Evolutionary conservation across 129 eudicot species (phyloP).

Genomic region (Dittrichia graveolens): DNA sequence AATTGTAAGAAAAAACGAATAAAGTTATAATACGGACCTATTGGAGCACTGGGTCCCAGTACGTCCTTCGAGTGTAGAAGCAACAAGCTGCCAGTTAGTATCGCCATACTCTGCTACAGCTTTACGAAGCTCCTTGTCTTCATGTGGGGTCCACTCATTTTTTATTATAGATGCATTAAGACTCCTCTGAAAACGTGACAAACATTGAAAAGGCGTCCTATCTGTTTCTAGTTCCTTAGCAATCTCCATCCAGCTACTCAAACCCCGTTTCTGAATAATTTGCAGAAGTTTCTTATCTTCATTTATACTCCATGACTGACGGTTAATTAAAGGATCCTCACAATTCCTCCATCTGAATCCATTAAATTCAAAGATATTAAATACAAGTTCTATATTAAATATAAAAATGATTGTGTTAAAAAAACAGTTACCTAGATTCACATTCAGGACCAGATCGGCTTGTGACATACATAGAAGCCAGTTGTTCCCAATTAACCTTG

Average conservation of each 20-base stretch:
- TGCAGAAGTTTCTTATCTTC: constrained; percentile 75
- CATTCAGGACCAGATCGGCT: constrained; percentile 82
- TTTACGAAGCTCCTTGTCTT: constrained; percentile 65
- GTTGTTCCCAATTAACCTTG: constrained; percentile 73
- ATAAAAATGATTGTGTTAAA: not conserved
- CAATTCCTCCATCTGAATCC: constrained; percentile 73
- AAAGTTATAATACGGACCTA: constrained; percentile 53
- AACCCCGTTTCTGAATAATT: constrained; percentile 54
- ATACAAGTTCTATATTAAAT: not conserved
- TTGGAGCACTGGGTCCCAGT: constrained; percentile 95
- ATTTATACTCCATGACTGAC: constrained; percentile 42
- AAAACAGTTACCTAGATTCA: constrained; percentile 63
- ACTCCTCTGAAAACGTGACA: constrained; percentile 90
- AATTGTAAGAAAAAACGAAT: no score
- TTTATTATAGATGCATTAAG: constrained; percentile 83
- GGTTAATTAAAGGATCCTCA: constrained; percentile 72
- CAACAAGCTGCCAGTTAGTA: constrained; percentile 82
- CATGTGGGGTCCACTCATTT: constrained; percentile 77
- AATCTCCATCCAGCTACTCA: constrained; percentile 68
- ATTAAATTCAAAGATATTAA: not conserved
- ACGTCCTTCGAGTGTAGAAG: constrained; percentile 72
- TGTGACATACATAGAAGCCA: constrained; percentile 59
- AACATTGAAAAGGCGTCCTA: constrained; percentile 85
- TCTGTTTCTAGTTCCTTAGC: constrained; percentile 61
- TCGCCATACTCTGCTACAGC: constrained; percentile 86